phyloP scores from a whole-genome alignment of 2,329 filamentous ascomycete species.

The Periconia digitata region DNA sequence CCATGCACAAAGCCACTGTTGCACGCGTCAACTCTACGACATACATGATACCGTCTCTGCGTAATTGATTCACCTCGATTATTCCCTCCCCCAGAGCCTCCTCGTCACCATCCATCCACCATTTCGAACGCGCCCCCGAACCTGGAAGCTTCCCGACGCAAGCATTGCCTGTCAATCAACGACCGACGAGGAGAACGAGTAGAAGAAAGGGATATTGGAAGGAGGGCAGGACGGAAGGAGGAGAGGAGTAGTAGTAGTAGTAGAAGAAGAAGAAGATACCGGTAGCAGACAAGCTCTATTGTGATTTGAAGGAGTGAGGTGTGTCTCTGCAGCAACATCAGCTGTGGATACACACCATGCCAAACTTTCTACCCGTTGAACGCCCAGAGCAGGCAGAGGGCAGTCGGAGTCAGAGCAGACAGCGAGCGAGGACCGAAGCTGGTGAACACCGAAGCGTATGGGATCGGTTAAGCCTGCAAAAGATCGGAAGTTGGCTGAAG shows the following conservation, averaged over 20 bases:
- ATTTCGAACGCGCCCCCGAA: conserved; percentile 4
- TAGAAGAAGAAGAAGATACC: neutral
- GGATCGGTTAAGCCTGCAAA: conserved; percentile 42
- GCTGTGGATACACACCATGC: conserved; percentile 20
- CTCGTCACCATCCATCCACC: conserved; percentile 9
- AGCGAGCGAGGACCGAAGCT: conserved; percentile 37
- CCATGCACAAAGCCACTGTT: conserved; percentile 30
- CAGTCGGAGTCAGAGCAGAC: conserved; percentile 33
- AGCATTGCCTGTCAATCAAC: neutral
- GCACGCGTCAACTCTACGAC: conserved; percentile 33
- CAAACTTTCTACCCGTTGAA: conserved; percentile 25
- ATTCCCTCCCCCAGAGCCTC: conserved; percentile 1
- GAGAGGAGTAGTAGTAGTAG: conserved; percentile 10
- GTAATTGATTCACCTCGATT: neutral
- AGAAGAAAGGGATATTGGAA: conserved; percentile 15
- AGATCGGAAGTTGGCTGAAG: conserved; percentile 45
- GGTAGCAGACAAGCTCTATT: neutral
- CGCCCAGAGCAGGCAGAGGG: conserved; percentile 27
- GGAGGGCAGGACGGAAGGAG: conserved; percentile 2
- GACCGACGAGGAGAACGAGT: conserved; percentile 2
- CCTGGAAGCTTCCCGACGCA: conserved; percentile 10
- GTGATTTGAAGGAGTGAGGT: neutral
- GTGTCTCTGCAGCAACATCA: neutral
- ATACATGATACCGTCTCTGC: conserved; percentile 11
- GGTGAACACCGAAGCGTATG: conserved; percentile 39